Evolutionary conservation across 495 filamentous ascomycete genomes (phyloP).

Genomic region (Aspergillus homomorphus): DNA sequence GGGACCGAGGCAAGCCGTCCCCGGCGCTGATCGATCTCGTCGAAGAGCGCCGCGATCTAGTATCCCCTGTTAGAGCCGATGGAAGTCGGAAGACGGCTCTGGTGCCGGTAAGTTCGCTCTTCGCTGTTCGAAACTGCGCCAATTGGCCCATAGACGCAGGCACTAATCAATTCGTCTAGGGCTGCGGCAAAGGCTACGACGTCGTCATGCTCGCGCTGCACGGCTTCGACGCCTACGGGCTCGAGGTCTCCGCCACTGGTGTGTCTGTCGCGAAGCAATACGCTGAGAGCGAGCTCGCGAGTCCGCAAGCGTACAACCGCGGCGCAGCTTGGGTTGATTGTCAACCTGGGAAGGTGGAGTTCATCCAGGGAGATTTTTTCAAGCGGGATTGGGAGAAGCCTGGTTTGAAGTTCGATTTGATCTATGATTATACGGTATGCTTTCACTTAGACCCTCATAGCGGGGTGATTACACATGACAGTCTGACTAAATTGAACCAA

Average conservation of each 20-base stretch:
- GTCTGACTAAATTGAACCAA: slow-evolving; percentile 10
- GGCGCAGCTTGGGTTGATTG: neutral
- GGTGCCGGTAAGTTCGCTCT: slow-evolving; percentile 30
- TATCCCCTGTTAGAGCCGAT: slow-evolving; percentile 17
- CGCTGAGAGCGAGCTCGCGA: slow-evolving; percentile 13
- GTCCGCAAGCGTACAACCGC: slow-evolving; percentile 22
- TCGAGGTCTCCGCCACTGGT: slow-evolving; percentile 28
- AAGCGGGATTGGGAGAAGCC: slow-evolving; percentile 43
- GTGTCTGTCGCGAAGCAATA: slow-evolving; percentile 21
- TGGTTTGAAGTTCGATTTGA: slow-evolving; percentile 56
- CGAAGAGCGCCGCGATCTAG: slow-evolving; percentile 28
- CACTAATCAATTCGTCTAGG: slow-evolving; percentile 8
- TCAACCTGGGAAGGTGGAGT: slow-evolving; percentile 33
- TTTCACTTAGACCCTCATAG: slow-evolving; percentile 2
- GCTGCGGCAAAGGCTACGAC: slow-evolving; percentile 35
- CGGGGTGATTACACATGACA: neutral
- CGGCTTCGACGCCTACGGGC: slow-evolving; percentile 27
- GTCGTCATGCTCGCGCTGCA: slow-evolving; percentile 31
- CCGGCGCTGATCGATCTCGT: slow-evolving; percentile 43
- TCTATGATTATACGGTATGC: slow-evolving; percentile 75
- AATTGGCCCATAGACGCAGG: too few relatives aligned
- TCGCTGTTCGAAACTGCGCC: neutral
- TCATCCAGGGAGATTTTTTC: slow-evolving; percentile 66
- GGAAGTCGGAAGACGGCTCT: slow-evolving; percentile 34
- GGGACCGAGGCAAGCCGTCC: slow-evolving; percentile 43